Base-by-base conservation (phyloP, 805 yeast species). In the Candida adriatica region DNA sequence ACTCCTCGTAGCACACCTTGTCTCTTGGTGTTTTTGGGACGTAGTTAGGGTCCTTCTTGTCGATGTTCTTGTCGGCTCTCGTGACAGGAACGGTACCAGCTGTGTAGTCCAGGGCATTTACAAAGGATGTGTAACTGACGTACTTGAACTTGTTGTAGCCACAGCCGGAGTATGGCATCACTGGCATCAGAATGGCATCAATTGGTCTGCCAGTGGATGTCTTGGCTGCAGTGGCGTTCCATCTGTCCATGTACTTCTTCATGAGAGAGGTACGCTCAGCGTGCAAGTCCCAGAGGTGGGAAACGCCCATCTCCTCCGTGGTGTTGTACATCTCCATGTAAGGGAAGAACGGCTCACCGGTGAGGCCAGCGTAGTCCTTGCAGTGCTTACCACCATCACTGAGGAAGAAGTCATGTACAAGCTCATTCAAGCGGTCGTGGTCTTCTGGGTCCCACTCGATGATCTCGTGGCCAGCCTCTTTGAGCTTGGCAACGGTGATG, bases 81-180 rank as follows among this genome's bases (percentile, higher is more conserved):
- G 76, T 64, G 4, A 76, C 75, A 0, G 85, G 86, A 20, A 79
- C 44, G 2, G 68, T 66, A 27, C 75, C 76, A 32, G 70, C 69
- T 9, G 76, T 54, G 45, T 72, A 73, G 47, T 76, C 82, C 14
- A 75, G 49, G 8, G 70, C 60, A 49, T 75, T 75, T 49, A 69
- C 62, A 47, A 64, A 56, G 16, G 71, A 62, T 4, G 85, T 76
- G 53, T 79, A 79, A 2, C 47, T 47, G 4, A 46, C 48, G 24
- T 44, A 44, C 27, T 34, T 42, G 35, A 46, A 44, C 32, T 44
- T 46, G 23, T 41, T 42, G 20, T 36, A 31, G 13, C 31, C 47
- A 6, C 68, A 68, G 35, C 62, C 64, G 19, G 62, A 56, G 37
- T 24, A 58, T 53, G 49, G 49, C 11, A 42, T 27, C 9, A 33